These are phyloP conservation scores for Fraxinus excelsior DNA, from an alignment of 257 asterid species.

Conservation along the genomic window DNA sequence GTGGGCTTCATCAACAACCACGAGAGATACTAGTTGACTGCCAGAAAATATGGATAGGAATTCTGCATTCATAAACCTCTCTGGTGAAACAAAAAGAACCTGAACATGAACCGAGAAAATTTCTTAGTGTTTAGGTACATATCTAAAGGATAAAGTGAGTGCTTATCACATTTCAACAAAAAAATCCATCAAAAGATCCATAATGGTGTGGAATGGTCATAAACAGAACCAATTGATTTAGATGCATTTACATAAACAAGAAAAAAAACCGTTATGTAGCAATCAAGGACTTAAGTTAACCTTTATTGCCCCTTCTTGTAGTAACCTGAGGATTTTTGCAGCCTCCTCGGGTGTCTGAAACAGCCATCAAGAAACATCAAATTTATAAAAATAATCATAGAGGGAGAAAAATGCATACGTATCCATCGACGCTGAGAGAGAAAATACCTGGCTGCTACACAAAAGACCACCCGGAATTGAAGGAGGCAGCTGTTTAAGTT, in stretches of 20 bases:
- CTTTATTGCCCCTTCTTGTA: constrained; percentile 82
- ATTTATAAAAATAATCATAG: constrained; percentile 25
- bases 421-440: constrained; percentile 19
- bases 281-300: constrained; percentile 31
- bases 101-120: constrained; percentile 36
- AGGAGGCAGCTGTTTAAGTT: constrained; percentile 81
- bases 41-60: constrained; percentile 66
- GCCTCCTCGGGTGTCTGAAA: constrained; percentile 75
- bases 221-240: not conserved
- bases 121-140: constrained; percentile 10
- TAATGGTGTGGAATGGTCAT: constrained; percentile 5
- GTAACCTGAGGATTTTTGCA: constrained; percentile 60
- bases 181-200: not conserved
- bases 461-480: constrained; percentile 78
- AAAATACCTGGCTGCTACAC: constrained; percentile 81
- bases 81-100: constrained; percentile 99
- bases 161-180: not conserved
- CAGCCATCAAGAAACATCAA: constrained; percentile 26
- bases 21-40: constrained; percentile 60
- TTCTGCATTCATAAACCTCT: constrained; percentile 80
- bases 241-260: not conserved
- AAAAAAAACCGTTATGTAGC: constrained; percentile 4
- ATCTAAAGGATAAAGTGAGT: constrained; percentile 12
- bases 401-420: not conserved
- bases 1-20: constrained; percentile 97